Conservation (phyloP, 1,284 basidiomycete species). For the Cutaneotrichosporon sp. region DNA sequence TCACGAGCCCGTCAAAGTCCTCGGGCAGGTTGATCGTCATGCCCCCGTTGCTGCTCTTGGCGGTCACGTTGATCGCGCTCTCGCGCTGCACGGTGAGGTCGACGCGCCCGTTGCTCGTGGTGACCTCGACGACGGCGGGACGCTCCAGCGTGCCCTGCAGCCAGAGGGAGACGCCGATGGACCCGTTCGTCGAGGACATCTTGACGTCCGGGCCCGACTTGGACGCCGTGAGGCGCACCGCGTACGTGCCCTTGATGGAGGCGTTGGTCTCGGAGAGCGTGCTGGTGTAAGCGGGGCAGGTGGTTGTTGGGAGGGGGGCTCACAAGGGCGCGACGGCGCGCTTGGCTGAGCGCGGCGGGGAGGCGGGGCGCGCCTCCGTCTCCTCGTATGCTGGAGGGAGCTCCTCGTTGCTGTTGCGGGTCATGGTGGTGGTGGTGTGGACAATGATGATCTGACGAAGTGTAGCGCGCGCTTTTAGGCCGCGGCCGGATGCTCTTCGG, state of each 20-base stretch:
- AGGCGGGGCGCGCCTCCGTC: background rate
- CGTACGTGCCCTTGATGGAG: background rate
- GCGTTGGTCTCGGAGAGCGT: background rate
- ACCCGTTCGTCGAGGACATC: conserved; percentile 8
- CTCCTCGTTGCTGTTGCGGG: background rate
- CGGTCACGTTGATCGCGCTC: background rate
- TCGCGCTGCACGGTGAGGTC: background rate
- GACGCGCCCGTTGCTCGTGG: conserved; percentile 8
- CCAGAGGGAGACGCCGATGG: background rate
- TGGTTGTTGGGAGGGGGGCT: background rate
- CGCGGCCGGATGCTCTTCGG: too few relatives aligned
- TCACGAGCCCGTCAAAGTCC: conserved; percentile 14
- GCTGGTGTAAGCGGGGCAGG: background rate
- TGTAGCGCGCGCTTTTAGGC: too few relatives aligned
- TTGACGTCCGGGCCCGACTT: conserved; percentile 7
- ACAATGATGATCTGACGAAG: background rate
- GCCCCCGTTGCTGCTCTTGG: background rate
- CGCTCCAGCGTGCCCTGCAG: background rate
- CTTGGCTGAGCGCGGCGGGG: background rate
- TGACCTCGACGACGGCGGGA: conserved; percentile 1
- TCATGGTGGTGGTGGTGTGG: conserved; percentile 1
- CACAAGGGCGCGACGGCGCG: conserved; percentile 4
- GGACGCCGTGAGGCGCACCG: background rate
- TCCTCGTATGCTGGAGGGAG: background rate
- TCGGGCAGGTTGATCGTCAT: background rate